Evolutionary conservation across 2,329 filamentous ascomycete genomes (phyloP).

Genomic region (Pseudogymnoascus sp.): DNA sequence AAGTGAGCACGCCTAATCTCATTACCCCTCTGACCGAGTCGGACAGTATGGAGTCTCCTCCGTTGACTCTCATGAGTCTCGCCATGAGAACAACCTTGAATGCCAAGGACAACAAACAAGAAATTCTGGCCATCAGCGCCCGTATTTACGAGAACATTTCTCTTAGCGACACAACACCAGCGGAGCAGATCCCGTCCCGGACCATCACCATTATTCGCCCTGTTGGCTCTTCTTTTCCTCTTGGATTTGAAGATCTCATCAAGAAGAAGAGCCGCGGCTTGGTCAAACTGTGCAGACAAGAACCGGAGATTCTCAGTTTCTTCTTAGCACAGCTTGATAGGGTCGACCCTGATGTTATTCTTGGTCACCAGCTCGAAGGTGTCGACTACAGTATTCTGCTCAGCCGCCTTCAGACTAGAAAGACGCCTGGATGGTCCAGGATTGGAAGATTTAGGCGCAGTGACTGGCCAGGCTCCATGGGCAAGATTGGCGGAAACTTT

Average conservation of each 20-base stretch:
- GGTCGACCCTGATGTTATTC: constrained; percentile 84
- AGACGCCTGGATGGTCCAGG: constrained; percentile 88
- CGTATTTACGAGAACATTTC: constrained; percentile 87
- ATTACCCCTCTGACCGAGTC: constrained; percentile 66
- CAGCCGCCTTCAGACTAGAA: constrained; percentile 78
- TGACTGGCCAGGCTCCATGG: constrained; percentile 80
- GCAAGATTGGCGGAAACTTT: constrained; percentile 78
- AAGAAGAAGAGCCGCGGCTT: constrained; percentile 64
- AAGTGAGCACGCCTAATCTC: constrained; percentile 67
- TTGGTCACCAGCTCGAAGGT: constrained; percentile 94
- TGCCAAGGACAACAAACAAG: constrained; percentile 87
- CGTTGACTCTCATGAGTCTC: constrained; percentile 92
- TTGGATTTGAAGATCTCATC: constrained; percentile 74
- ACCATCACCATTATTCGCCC: constrained; percentile 90
- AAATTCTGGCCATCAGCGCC: constrained; percentile 84
- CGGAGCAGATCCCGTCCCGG: constrained; percentile 79
- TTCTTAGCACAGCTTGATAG: constrained; percentile 83
- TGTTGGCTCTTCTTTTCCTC: constrained; percentile 63
- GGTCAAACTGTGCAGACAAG: constrained; percentile 73
- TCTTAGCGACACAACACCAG: constrained; percentile 76
- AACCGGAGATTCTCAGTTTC: constrained; percentile 75
- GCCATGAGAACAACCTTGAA: constrained; percentile 84
- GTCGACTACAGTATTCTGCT: constrained; percentile 90
- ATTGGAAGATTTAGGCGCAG: constrained; percentile 77
- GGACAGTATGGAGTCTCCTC: constrained; percentile 74